These are phyloP conservation scores for Xylaria sp. DNA, from an alignment of 2,329 filamentous ascomycete species.

Conservation along the genomic window DNA sequence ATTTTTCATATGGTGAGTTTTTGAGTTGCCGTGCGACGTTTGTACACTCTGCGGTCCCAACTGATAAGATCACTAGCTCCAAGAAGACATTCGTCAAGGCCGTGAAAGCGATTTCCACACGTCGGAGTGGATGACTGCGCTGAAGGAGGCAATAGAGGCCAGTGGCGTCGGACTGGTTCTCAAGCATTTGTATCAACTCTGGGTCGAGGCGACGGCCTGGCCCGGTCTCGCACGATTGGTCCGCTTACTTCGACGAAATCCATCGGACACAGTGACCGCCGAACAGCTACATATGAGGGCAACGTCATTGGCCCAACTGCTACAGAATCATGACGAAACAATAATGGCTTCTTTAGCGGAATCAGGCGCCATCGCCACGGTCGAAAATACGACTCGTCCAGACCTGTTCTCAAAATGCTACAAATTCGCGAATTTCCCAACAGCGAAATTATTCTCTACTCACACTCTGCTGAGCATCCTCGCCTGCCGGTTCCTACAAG, in stretches of 20 bases:
- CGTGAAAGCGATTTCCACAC: constrained; percentile 45
- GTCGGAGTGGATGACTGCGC: constrained; percentile 41
- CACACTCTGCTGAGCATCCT: constrained; percentile 46
- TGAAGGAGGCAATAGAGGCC: constrained; percentile 40
- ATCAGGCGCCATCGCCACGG: constrained; percentile 40
- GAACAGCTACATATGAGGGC: constrained; percentile 42
- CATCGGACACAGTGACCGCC: constrained; percentile 43
- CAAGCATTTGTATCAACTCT: constrained; percentile 43
- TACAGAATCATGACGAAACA: constrained; percentile 40
- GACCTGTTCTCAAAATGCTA: constrained; percentile 43
- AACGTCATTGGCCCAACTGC: constrained; percentile 37
- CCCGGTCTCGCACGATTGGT: constrained; percentile 44
- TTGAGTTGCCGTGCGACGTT: too few species aligned
- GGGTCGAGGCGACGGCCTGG: constrained; percentile 46
- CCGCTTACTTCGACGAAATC: constrained; percentile 37
- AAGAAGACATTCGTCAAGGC: constrained; percentile 45
- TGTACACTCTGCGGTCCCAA: not conserved
- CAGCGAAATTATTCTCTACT: constrained; percentile 43
- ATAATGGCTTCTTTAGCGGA: constrained; percentile 37
- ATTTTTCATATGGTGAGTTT: constrained; percentile 47
- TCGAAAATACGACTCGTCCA: constrained; percentile 38
- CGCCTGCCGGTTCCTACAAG: constrained; percentile 40
- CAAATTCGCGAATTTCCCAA: constrained; percentile 44
- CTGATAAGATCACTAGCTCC: constrained; percentile 42
- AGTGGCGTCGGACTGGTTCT: constrained; percentile 37